Evolutionary conservation across 305 asterid genomes (phyloP).

Genomic region (Solanum hybrid): DNA sequence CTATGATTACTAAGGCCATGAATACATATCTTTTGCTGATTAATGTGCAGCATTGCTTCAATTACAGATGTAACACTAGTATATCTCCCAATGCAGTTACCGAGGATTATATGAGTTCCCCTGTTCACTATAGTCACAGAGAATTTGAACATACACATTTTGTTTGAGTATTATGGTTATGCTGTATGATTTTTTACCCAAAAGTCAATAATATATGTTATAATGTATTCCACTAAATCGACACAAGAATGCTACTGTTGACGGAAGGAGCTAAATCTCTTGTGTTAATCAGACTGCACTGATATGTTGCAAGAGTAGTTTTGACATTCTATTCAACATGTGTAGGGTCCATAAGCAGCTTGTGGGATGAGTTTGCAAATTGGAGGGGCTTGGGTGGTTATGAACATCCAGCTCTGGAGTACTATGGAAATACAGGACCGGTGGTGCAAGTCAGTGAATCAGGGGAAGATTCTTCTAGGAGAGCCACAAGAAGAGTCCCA

Average conservation of each 20-base stretch:
- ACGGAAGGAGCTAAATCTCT: neutral
- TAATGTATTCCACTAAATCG: neutral
- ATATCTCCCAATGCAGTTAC: neutral
- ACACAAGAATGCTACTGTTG: neutral
- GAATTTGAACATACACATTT: neutral
- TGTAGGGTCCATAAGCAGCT: constrained; percentile 29
- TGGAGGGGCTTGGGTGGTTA: constrained; percentile 51
- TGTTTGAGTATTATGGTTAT: neutral
- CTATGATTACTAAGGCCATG: neutral
- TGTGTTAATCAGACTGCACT: neutral
- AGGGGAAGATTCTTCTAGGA: constrained; percentile 17
- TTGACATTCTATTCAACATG: neutral
- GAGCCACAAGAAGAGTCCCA: constrained; percentile 38
- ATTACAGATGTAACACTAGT: neutral
- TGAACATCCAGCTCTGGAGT: constrained; percentile 38
- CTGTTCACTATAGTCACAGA: neutral
- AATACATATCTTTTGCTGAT: neutral
- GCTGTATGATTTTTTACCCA: neutral
- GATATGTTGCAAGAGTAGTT: neutral
- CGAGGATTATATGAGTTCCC: neutral
- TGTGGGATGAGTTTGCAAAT: constrained; percentile 44
- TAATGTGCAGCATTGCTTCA: neutral
- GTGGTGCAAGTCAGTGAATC: constrained; percentile 16
- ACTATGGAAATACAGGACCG: constrained; percentile 23
- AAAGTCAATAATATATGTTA: neutral